Evolutionary conservation across 1,284 basidiomycete genomes (phyloP).

Genomic region (Sporisorium iseilematis-ciliati): DNA sequence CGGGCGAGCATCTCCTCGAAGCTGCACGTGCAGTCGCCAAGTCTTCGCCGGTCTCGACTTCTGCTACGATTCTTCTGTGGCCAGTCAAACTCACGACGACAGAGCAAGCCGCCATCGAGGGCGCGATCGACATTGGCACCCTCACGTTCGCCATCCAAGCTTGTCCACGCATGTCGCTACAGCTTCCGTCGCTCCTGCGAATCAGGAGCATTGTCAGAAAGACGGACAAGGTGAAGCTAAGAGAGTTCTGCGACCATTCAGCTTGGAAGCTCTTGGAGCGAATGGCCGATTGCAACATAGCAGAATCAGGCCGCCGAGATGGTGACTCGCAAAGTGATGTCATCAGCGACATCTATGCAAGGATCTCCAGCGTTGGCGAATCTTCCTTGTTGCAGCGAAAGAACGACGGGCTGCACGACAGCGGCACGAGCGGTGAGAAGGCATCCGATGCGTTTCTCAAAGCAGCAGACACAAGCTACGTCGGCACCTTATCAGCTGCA

Average conservation of each 20-base stretch:
- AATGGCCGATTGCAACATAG: constrained; percentile 7
- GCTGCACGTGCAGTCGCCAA: constrained; percentile 27
- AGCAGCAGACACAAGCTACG: constrained; percentile 13
- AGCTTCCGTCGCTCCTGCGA: constrained; percentile 28
- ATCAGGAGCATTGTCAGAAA: constrained; percentile 25
- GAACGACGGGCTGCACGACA: background rate
- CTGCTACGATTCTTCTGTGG: constrained; percentile 28
- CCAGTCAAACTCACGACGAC: constrained; percentile 19
- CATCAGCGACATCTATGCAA: constrained; percentile 34
- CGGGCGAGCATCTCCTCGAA: constrained; percentile 26
- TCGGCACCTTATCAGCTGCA: constrained; percentile 12
- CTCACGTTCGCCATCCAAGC: constrained; percentile 76
- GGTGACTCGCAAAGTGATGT: constrained; percentile 24
- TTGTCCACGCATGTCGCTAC: constrained; percentile 67
- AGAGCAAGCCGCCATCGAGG: constrained; percentile 22
- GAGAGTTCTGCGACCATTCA: constrained; percentile 15
- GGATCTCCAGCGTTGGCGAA: constrained; percentile 19
- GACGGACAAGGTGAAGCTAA: constrained; percentile 1
- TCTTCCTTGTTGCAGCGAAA: constrained; percentile 11
- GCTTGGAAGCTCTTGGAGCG: constrained; percentile 31
- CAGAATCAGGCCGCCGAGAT: background rate
- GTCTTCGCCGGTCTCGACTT: constrained; percentile 27
- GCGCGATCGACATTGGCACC: constrained; percentile 25
- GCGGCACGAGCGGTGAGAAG: background rate
- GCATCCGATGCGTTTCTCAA: constrained; percentile 10